Evolutionary conservation across 495 filamentous ascomycete genomes (phyloP).

Genomic region (Lasiosphaeria hispida): DNA sequence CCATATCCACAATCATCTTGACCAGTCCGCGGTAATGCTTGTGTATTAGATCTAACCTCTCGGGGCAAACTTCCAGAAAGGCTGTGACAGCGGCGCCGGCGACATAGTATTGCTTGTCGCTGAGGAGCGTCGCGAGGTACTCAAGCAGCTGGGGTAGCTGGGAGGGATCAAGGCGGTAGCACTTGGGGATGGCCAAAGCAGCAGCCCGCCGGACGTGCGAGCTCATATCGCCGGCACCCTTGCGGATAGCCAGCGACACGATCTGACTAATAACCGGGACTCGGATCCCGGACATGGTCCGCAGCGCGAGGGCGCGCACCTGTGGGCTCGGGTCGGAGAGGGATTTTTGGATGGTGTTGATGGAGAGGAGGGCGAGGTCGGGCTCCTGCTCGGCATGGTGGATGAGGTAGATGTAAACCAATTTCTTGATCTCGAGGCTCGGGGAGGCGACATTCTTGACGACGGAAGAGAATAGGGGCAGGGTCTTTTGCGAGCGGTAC

Average conservation of each 20-base stretch:
- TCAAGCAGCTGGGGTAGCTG: conserved; percentile 82
- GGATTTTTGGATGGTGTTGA: conserved; percentile 98
- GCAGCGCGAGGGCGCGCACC: conserved; percentile 83
- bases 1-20: conserved; percentile 95
- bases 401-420: conserved; percentile 96
- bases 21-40: conserved; percentile 80
- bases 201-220: conserved; percentile 89
- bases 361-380: conserved; percentile 89
- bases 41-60: conserved; percentile 82
- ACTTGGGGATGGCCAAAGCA: conserved; percentile 94
- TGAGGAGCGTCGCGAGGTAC: conserved; percentile 71
- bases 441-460: conserved; percentile 95
- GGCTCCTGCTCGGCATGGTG: conserved; percentile 94
- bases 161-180: conserved; percentile 86
- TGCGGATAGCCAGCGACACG: conserved; percentile 91
- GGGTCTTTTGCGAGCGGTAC: conserved; percentile 79
- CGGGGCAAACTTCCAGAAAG: conserved; percentile 84
- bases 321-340: conserved; percentile 88
- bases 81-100: conserved; percentile 88
- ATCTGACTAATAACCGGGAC: conserved; percentile 99
- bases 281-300: conserved; percentile 91
- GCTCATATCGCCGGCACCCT: conserved; percentile 89
- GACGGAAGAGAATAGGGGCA: conserved; percentile 87
- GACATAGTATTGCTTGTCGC: conserved; percentile 92
- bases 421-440: conserved; percentile 89